phyloP scores from a whole-genome alignment of 371 early-diverging fungal species.

The Rhizomucor miehei region DNA sequence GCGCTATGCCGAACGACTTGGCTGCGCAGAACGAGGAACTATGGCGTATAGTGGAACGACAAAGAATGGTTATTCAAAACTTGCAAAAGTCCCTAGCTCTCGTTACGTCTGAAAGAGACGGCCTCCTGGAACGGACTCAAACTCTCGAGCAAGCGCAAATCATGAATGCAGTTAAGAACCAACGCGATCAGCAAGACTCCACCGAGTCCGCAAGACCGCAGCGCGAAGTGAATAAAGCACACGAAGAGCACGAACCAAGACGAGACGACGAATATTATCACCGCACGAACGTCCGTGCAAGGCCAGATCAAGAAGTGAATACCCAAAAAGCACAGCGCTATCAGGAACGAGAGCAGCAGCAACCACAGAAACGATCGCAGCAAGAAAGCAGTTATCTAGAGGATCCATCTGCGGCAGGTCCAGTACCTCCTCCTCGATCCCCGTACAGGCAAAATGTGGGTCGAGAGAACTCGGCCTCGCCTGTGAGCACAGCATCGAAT shows the following conservation, averaged over 20 bases:
- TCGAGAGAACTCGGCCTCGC: constrained; percentile 7
- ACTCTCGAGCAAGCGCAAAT: constrained; percentile 11
- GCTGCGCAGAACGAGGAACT: constrained; percentile 70
- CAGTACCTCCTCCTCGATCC: constrained; percentile 42
- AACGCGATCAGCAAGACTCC: background rate
- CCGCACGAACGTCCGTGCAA: too few species aligned
- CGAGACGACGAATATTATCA: too few species aligned
- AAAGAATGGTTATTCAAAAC: constrained; percentile 72
- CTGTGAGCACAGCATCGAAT: constrained; percentile 6
- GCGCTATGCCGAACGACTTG: constrained; percentile 7
- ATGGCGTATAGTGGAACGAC: constrained; percentile 84
- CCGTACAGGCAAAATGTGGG: constrained; percentile 30
- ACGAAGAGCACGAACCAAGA: too few species aligned
- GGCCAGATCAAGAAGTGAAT: too few species aligned
- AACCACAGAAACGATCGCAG: background rate
- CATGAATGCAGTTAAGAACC: background rate
- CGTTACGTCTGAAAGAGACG: constrained; percentile 45
- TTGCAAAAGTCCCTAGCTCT: constrained; percentile 44
- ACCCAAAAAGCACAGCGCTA: background rate
- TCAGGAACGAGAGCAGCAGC: background rate
- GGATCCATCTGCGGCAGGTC: constrained; percentile 3
- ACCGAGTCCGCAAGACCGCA: too few species aligned
- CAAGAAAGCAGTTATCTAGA: too few species aligned
- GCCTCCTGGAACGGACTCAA: constrained; percentile 20
- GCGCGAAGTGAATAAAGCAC: too few species aligned